Percentiles rank a stretch among this genome's conserved stretches.
Conservation (phyloP, 352 stramenopile species). For the Phytophthora nicotianae region DNA sequence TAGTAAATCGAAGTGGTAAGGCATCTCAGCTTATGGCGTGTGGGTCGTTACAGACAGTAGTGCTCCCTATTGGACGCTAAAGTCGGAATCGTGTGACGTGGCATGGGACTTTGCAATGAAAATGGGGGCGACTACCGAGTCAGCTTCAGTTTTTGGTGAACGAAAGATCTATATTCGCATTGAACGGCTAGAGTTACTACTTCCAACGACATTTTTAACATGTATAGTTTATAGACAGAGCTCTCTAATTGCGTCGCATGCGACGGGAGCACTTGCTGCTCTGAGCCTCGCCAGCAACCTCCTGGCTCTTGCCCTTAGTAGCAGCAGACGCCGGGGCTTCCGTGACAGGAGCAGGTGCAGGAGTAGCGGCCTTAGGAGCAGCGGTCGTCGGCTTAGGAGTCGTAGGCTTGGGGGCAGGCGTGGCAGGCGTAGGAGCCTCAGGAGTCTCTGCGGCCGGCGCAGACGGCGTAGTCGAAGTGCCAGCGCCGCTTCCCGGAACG, state of each 20-base stretch:
- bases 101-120: conserved; percentile 20
- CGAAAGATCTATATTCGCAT: conserved; percentile 4
- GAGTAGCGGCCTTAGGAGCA: conserved; percentile 6
- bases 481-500: conserved; percentile 27
- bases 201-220: conserved; percentile 6
- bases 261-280: conserved; percentile 27
- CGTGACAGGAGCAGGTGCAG: conserved; percentile 6
- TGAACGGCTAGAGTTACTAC: conserved; percentile 4
- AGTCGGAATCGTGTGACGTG: conserved; percentile 24
- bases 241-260: conserved; percentile 32
- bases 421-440: conserved; percentile 1
- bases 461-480: conserved; percentile 1
- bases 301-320: conserved; percentile 18
- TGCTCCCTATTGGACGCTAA: background rate
- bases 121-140: conserved; percentile 1
- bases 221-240: background rate
- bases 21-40: conserved; percentile 11
- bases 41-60: background rate
- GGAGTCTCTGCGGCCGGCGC: conserved; percentile 2
- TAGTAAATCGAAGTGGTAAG: conserved; percentile 7
- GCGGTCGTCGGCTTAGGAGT: conserved; percentile 15
- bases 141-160: conserved; percentile 10
- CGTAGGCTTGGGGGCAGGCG: background rate
- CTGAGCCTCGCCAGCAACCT: conserved; percentile 24
- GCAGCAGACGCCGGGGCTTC: conserved; percentile 12